Percentiles rank a stretch among this genome's conserved stretches.
Evolutionary conservation across 257 asterid species (phyloP).

Genomic region (Nicotiana undulata): DNA sequence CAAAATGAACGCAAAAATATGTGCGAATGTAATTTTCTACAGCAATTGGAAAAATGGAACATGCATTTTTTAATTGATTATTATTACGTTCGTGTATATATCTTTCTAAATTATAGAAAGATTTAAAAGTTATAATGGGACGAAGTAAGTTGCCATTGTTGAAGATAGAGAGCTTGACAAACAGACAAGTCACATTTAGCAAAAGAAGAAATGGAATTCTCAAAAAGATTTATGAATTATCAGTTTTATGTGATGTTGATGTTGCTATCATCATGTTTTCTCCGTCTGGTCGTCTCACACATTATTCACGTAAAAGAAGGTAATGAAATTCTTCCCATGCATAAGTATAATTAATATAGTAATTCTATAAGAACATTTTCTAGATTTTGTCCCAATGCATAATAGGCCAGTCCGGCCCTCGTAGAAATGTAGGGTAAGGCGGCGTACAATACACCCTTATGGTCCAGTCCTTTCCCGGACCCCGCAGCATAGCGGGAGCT

Average conservation of each 20-base stretch:
- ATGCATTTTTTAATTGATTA: background rate
- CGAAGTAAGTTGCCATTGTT: conserved; percentile 5
- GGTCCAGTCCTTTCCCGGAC: too few relatives aligned
- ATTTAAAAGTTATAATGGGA: background rate
- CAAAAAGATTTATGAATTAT: conserved; percentile 3
- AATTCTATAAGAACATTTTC: background rate
- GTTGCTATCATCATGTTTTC: background rate
- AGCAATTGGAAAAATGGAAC: background rate
- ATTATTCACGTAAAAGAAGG: conserved; percentile 7
- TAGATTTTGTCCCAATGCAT: background rate
- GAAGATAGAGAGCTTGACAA: background rate
- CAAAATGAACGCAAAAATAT: background rate
- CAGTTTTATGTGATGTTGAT: background rate
- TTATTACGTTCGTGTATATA: background rate
- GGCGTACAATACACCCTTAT: too few relatives aligned
- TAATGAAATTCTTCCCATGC: background rate
- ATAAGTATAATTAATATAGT: background rate
- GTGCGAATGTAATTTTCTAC: background rate
- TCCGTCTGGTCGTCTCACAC: conserved; percentile 6
- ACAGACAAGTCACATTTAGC: conserved; percentile 7
- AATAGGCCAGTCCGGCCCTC: background rate
- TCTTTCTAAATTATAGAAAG: background rate
- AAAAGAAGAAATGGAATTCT: conserved; percentile 7
- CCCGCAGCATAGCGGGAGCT: too few relatives aligned
- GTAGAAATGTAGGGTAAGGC: too few relatives aligned